Base-by-base conservation (phyloP, 2,329 filamentous ascomycete genomes). In the Apiospora kogelbergensis region DNA sequence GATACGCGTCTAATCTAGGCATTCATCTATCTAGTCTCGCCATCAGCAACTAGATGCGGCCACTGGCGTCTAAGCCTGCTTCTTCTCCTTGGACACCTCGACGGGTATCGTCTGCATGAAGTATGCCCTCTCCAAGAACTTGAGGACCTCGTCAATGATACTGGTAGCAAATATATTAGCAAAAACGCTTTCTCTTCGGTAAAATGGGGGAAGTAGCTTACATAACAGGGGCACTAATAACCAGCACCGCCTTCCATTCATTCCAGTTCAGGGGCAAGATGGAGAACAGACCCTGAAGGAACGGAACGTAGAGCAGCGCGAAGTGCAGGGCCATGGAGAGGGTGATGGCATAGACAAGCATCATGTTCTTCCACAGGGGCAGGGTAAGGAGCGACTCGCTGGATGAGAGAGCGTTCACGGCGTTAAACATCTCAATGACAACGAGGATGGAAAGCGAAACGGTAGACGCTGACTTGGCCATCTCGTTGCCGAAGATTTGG, bases 341-440 rank as follows among this genome's bases (percentile, higher is more conserved):
- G 13, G 88, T 86, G 78, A 99, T 97, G 71, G 96, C 97, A 76
- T 97, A 97, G 68, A 99, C 93, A 22, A 99, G 90, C 87, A 97
- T 96, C 91, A 97, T 96, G 84, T 99, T 99, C 78, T 95, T 90
- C 95, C 95, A 98, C n/a, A 99, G 85, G 11, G 95, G 95, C 71
- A 99, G 88, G 2, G 95, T 98, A 68, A 99, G 82, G 15, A 99
- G 89, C 20, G 93, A 97, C 82, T 99, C 96, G 80, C 93, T 97
- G 0, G 94, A 97, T 1, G 94, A 98, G 41, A 99, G 88, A 0
- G 95, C 96, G 79, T 99, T 99, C 92, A 98, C 95, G 75, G 96
- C 96, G 82, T 99, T 99, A 79, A 99, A 89, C 96, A 99, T 99
- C 84, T 99, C 96, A 77, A 99, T 98, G 70, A 98, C 94, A 63